Conservation (phyloP, 768 basidiomycete genomes). For the Hypsizygus marmoreus region DNA sequence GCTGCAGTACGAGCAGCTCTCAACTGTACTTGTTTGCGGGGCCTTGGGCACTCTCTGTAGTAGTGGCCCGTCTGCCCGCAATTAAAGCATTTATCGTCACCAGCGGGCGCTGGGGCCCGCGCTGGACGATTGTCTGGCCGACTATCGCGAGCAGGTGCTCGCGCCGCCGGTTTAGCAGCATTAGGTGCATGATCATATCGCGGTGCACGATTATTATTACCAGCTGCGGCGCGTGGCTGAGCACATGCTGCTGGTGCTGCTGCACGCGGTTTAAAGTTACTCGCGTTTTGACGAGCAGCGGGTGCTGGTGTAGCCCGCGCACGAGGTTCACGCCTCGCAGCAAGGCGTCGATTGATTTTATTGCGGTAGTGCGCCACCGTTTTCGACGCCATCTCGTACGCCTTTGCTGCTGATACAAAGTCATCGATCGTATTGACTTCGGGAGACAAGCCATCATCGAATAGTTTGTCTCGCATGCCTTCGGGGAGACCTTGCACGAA, state of each 20-base stretch:
- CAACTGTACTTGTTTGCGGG: not conserved
- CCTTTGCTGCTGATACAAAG: not conserved
- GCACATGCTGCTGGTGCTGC: no score
- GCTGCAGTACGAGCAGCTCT: not conserved
- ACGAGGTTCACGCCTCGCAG: no score
- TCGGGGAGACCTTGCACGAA: constrained; percentile 11
- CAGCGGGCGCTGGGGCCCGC: not conserved
- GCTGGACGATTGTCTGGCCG: not conserved
- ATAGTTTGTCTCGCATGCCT: not conserved
- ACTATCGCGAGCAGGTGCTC: not conserved
- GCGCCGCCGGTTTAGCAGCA: not conserved
- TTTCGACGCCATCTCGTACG: not conserved
- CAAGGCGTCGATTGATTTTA: no score
- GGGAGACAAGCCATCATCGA: not conserved
- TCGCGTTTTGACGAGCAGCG: no score
- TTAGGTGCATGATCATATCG: no score
- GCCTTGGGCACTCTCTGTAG: not conserved
- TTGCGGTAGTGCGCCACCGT: no score
- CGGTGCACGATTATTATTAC: no score
- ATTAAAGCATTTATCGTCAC: no score
- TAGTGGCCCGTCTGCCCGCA: not conserved
- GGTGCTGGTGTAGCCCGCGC: no score
- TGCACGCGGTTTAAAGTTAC: no score
- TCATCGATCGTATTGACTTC: not conserved
- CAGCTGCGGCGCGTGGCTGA: no score